Evolutionary conservation across 129 eudicot genomes (phyloP), one percentile per base, ranked within the genome.

Genomic region (Dittrichia graveolens): DNA sequence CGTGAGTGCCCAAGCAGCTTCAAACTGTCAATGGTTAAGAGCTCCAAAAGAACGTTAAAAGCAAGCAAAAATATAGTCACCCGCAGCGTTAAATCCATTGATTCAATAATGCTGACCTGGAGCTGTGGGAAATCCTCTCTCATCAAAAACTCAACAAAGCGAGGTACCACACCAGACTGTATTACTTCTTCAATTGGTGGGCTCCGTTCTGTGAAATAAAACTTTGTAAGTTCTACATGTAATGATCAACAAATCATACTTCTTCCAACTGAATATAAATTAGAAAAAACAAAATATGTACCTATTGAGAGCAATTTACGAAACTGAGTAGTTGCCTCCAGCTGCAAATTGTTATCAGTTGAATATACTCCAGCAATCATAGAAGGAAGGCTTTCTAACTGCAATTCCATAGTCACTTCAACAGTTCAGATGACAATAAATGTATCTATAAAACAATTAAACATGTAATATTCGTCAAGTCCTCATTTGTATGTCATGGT

Each of bases 1-100:
- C 39, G 98, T 92, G 54, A 92, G 95, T 9, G 96, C 95, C 96
- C 98, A 89, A 31, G 96, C 98, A 72, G 98, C 98, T 75, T 92
- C 98, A 87, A 87, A 87, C 98, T 92, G 82, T 41, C 73, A 7
- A 58, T 13, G 53, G 35, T 62, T 31, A 46, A 8, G 13, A 75
- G 67, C 37, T 5, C 16, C 40, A 16, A 45, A 3, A 58, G 13
- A 13, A 41, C 18, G 68, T 52, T 38, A 50, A 43, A 34, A 46
- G 56, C 14, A 46, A 58, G n/a, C 24, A 77, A 8, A 49, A 16
- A 8, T 40, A 61, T 18, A 67, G 7, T 15, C 39, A 6, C 5
- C 15, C 61, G 18, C 13, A 64, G 12, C 66, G 59, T 52, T 64
- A 47, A 75, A 69, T 1, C 9, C 24, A 38, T 57, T 34, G 60